Percentiles rank a stretch among this genome's conserved stretches.
phyloP scores from a whole-genome alignment of 441 rosid genomes.

The Croton laevigatus region DNA sequence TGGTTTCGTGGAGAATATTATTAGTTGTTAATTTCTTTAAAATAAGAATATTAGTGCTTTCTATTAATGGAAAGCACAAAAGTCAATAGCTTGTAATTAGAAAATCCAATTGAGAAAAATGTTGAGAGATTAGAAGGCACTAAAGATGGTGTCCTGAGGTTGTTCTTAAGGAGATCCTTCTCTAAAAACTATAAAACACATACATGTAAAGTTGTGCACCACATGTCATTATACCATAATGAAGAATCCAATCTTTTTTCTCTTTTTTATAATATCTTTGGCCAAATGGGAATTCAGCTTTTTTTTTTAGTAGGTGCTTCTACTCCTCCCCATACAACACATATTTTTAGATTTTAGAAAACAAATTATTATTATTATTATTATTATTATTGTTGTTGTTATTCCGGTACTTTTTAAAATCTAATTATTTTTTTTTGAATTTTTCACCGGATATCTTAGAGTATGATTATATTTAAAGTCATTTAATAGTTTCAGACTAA shows the following conservation, averaged over 20 bases:
- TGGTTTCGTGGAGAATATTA: not conserved
- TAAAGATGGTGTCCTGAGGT: conserved; percentile 11
- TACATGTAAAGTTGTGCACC: conserved; percentile 13
- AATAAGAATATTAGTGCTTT: conserved; percentile 10
- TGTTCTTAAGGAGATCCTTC: not conserved
- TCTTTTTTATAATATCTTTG: conserved; percentile 33
- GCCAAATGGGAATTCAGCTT: conserved; percentile 46
- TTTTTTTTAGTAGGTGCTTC: conserved; percentile 31
- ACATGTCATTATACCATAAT: conserved; percentile 30
- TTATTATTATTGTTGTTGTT: too few species aligned
- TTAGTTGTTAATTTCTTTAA: not conserved
- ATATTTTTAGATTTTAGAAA: too few species aligned
- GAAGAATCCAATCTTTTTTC: conserved; percentile 33
- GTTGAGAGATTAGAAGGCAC: conserved; percentile 11
- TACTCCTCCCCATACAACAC: conserved; percentile 13
- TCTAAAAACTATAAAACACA: not conserved
- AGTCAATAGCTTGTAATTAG: conserved; percentile 12
- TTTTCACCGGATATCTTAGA: too few species aligned
- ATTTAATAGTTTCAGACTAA: too few species aligned
- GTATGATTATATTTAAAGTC: too few species aligned
- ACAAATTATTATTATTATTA: not conserved
- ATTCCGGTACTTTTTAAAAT: too few species aligned
- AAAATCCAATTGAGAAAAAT: not conserved
- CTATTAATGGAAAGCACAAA: conserved; percentile 22
- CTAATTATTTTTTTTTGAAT: too few species aligned